Evolutionary conservation across 257 asterid genomes (phyloP).

Genomic region (Nicotiana knightiana): DNA sequence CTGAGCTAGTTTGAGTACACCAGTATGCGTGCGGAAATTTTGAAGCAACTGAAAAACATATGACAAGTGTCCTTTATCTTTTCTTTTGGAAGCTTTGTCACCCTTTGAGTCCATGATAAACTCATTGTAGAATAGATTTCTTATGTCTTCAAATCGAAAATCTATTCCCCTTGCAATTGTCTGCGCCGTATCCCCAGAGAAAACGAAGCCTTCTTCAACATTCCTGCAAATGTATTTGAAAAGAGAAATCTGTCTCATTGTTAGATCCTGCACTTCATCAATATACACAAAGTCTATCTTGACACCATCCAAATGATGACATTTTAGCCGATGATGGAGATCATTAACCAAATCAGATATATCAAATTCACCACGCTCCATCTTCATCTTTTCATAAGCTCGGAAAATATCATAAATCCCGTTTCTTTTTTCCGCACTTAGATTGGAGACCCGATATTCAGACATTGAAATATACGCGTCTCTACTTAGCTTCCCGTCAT

Average conservation of each 20-base stretch:
- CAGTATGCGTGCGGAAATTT: conserved; percentile 63
- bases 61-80: conserved; percentile 40
- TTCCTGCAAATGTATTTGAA: conserved; percentile 51
- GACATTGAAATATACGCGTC: conserved; percentile 37
- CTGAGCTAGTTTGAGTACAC: conserved; percentile 55
- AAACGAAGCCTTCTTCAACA: conserved; percentile 57
- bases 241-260: conserved; percentile 53
- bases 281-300: conserved; percentile 71
- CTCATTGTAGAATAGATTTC: conserved; percentile 51
- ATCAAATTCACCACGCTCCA: conserved; percentile 47
- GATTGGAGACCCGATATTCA: conserved; percentile 33
- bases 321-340: conserved; percentile 40
- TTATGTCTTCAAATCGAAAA: conserved; percentile 56
- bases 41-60: conserved; percentile 36
- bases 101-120: conserved; percentile 29
- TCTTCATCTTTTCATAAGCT: conserved; percentile 54
- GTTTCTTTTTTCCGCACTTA: conserved; percentile 29
- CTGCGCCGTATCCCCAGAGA: conserved; percentile 67
- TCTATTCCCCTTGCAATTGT: conserved; percentile 63
- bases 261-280: conserved; percentile 70
- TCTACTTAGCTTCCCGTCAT: conserved; percentile 31
- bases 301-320: conserved; percentile 29
- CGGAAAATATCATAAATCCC: conserved; percentile 41
- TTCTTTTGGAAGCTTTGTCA: conserved; percentile 12
- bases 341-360: conserved; percentile 54